These are phyloP conservation scores for Trypanosoma conorhini DNA, from an alignment of 208 protist genomes.

Conservation along the genomic window DNA sequence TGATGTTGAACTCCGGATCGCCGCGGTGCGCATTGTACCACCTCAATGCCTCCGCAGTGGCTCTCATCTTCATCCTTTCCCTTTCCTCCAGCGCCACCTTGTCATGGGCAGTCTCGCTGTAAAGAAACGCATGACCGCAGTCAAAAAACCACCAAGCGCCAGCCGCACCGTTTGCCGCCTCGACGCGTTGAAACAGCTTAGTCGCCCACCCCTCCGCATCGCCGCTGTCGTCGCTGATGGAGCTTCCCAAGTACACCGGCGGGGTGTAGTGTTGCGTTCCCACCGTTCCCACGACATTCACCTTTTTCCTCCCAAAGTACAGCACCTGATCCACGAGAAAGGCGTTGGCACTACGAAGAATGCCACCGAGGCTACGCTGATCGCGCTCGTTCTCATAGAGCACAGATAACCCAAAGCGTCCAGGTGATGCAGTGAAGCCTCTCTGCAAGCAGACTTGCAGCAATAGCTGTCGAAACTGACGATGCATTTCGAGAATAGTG, in stretches of 20 bases:
- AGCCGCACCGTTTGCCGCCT: slow-evolving; percentile 1
- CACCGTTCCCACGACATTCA: slow-evolving; percentile 81
- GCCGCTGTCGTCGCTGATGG: slow-evolving; percentile 3
- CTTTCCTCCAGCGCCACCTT: neutral
- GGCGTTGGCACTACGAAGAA: slow-evolving; percentile 86
- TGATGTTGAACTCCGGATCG: slow-evolving; percentile 18
- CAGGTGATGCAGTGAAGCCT: neutral
- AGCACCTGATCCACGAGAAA: slow-evolving; percentile 83
- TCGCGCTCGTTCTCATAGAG: slow-evolving; percentile 88
- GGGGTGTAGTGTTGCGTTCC: slow-evolving; percentile 87
- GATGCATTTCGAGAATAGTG: slow-evolving; percentile 25
- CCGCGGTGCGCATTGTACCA: slow-evolving; percentile 35
- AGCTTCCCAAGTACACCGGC: slow-evolving; percentile 53
- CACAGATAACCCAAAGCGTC: slow-evolving; percentile 72
- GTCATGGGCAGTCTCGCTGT: slow-evolving; percentile 20
- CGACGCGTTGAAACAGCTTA: slow-evolving; percentile 3
- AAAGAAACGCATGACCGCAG: slow-evolving; percentile 65
- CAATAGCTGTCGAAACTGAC: slow-evolving; percentile 15
- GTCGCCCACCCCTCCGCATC: neutral
- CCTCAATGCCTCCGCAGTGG: slow-evolving; percentile 27
- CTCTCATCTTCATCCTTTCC: slow-evolving; percentile 3
- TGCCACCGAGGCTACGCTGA: slow-evolving; percentile 85
- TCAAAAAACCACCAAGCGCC: slow-evolving; percentile 70
- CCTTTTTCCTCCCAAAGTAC: slow-evolving; percentile 78
- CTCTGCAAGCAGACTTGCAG: neutral